Percentiles rank a stretch among this genome's conserved stretches.
phyloP scores from a whole-genome alignment of 306 rosid species.

The Mimosa bimucronata region DNA sequence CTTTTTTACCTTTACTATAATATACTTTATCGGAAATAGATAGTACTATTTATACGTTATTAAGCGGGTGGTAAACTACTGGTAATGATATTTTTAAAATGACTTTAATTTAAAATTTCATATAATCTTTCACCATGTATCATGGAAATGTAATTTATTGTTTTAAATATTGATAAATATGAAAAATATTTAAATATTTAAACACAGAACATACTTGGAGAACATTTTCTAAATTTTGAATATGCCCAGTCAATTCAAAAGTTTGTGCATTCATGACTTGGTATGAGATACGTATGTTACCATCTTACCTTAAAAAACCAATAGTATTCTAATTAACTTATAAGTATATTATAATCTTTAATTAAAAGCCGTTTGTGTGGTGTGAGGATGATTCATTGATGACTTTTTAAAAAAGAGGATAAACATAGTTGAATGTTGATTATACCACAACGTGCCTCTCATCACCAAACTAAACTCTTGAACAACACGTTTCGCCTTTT shows the following conservation, averaged over 20 bases:
- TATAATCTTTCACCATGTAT: too few relatives aligned
- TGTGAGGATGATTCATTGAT: slow-evolving; percentile 15
- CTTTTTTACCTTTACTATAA: too few relatives aligned
- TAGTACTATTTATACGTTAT: too few relatives aligned
- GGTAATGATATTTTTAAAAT: too few relatives aligned
- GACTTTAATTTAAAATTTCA: too few relatives aligned
- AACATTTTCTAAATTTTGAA: not conserved
- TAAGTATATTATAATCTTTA: not conserved
- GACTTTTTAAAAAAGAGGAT: not conserved
- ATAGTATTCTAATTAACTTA: not conserved
- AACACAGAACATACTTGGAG: not conserved
- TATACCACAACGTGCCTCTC: not conserved
- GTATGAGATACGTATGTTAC: not conserved
- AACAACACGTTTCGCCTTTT: not conserved
- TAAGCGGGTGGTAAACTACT: too few relatives aligned
- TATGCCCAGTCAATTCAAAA: not conserved
- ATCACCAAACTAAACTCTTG: not conserved
- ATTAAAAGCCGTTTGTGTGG: not conserved
- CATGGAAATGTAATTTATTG: too few relatives aligned
- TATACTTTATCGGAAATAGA: too few relatives aligned
- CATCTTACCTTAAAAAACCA: not conserved
- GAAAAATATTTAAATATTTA: not conserved
- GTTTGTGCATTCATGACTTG: not conserved
- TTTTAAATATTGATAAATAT: too few relatives aligned
- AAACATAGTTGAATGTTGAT: slow-evolving; percentile 17